These are phyloP conservation scores for Lipomyces lipofer DNA, from an alignment of 805 yeast species.

Conservation along the genomic window DNA sequence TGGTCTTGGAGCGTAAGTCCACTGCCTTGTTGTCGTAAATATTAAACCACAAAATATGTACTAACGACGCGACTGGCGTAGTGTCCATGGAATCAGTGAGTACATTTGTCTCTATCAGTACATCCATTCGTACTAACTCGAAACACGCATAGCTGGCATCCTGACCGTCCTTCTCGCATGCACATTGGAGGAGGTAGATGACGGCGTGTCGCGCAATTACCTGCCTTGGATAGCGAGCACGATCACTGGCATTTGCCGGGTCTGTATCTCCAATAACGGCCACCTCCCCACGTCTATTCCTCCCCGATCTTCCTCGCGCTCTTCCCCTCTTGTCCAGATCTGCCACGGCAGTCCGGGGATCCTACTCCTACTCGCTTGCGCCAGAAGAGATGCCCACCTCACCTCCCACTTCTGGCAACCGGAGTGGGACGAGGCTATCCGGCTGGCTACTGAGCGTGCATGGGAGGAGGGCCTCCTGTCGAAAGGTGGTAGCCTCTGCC, in stretches of 20 bases:
- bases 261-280: background rate
- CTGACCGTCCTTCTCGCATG: background rate
- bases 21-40: background rate
- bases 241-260: background rate
- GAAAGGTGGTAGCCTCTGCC: background rate
- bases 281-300: conserved; percentile 3
- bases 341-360: background rate
- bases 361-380: background rate
- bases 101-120: background rate
- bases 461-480: conserved; percentile 1
- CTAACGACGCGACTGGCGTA: background rate
- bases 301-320: background rate
- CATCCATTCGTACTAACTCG: background rate
- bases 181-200: background rate
- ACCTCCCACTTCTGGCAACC: background rate
- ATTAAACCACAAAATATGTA: background rate
- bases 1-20: conserved; percentile 1
- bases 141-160: background rate
- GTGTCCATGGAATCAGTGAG: background rate
- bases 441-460: background rate
- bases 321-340: background rate
- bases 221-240: background rate
- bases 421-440: background rate
- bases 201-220: background rate
- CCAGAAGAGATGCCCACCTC: background rate